Conservation (phyloP, 2,329 filamentous ascomycete species). For the Rachicladosporium sp. region DNA sequence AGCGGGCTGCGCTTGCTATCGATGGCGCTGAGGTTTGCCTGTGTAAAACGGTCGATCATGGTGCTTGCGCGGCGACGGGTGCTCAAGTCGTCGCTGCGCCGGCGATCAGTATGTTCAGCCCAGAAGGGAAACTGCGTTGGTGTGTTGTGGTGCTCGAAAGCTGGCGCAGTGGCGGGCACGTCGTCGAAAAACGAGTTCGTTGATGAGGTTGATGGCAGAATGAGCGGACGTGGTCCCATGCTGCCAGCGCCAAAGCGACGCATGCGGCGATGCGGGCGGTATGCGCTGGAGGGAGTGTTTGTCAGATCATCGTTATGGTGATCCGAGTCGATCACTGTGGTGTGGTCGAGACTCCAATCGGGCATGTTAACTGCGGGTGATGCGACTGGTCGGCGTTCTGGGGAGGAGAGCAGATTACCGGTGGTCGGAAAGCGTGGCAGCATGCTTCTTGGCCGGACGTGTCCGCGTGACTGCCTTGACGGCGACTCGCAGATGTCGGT, state of each 20-base stretch:
- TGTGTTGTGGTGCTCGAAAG: conserved; percentile 14
- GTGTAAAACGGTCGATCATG: conserved; percentile 4
- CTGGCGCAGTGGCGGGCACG: conserved; percentile 16
- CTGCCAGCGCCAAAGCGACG: conserved; percentile 24
- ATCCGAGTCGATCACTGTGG: not conserved
- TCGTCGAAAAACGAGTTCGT: conserved; percentile 11
- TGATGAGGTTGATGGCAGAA: conserved; percentile 21
- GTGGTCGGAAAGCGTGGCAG: conserved; percentile 23
- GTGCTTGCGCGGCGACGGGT: conserved; percentile 4
- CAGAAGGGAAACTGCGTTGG: conserved; percentile 8
- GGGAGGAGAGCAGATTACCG: conserved; percentile 16
- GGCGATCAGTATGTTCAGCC: not conserved
- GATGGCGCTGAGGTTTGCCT: not conserved
- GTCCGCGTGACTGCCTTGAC: conserved; percentile 5
- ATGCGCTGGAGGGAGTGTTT: not conserved
- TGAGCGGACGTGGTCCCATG: conserved; percentile 21
- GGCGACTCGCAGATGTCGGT: conserved; percentile 19
- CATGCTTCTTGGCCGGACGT: conserved; percentile 21
- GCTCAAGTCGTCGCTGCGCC: conserved; percentile 1
- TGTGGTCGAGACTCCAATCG: not conserved
- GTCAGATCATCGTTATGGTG: not conserved
- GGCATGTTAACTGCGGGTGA: conserved; percentile 1
- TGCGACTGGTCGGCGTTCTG: conserved; percentile 12
- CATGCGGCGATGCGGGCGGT: conserved; percentile 15
- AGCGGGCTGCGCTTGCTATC: too few species aligned